These are phyloP conservation scores for Rauvolfia tetraphylla DNA, from an alignment of 257 asterid genomes.

Conservation along the genomic window DNA sequence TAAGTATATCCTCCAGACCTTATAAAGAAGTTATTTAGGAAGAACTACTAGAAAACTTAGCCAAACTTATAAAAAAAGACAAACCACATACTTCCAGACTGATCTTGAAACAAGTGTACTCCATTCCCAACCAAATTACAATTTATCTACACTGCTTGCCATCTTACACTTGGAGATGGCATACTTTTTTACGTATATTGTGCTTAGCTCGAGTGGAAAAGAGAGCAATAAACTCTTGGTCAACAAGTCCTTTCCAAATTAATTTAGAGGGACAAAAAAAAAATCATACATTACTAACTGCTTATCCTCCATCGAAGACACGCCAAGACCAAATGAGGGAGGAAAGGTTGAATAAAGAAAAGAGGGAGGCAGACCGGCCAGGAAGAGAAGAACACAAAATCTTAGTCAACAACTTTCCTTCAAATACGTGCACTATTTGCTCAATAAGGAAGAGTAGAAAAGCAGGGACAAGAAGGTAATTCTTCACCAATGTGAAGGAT, in stretches of 20 bases:
- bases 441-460: not conserved
- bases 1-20: not conserved
- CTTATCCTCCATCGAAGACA: not conserved
- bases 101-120: not conserved
- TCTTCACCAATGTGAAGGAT: not conserved
- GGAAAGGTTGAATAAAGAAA: not conserved
- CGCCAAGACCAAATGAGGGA: not conserved
- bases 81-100: not conserved
- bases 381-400: not conserved
- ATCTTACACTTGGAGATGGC: not conserved
- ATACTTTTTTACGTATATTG: not conserved
- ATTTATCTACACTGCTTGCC: not conserved
- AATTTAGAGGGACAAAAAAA: conserved; percentile 2
- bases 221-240: not conserved
- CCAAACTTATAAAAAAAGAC: not conserved
- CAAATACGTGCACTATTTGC: not conserved
- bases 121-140: not conserved
- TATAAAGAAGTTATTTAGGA: not conserved
- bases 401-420: not conserved
- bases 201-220: not conserved
- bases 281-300: not conserved
- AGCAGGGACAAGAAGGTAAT: not conserved
- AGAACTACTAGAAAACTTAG: too few species aligned
- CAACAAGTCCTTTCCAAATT: not conserved
- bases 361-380: not conserved